Evolutionary conservation across 306 rosid species (phyloP).

Genomic region (Acacia crassicarpa): DNA sequence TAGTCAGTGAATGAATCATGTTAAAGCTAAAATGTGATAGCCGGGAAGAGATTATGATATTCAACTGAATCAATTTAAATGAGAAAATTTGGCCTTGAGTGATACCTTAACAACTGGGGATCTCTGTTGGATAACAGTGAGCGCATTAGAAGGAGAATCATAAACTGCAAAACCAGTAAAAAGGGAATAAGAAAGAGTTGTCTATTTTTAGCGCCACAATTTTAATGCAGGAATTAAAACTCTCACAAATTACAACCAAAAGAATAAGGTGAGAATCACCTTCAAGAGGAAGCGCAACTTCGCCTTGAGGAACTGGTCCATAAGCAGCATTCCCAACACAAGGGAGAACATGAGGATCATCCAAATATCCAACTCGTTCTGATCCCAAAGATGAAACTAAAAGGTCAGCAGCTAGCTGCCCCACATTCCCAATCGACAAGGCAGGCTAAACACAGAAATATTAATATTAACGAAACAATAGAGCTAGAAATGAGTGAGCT

Average conservation of each 20-base stretch:
- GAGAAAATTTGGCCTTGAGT: not conserved
- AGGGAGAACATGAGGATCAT: conserved; percentile 74
- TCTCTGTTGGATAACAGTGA: conserved; percentile 80
- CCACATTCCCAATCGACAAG: conserved; percentile 88
- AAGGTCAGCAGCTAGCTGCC: conserved; percentile 82
- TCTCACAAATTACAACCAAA: conserved; percentile 8
- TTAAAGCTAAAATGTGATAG: conserved; percentile 1
- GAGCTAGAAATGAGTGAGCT: not conserved
- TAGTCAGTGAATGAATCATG: not conserved
- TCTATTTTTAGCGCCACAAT: conserved; percentile 1
- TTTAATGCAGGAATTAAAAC: not conserved
- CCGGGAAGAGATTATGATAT: not conserved
- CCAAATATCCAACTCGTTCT: conserved; percentile 80
- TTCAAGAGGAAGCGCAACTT: conserved; percentile 88
- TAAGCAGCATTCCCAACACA: conserved; percentile 95
- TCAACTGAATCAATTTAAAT: not conserved
- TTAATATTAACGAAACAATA: not conserved
- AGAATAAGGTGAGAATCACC: conserved; percentile 45
- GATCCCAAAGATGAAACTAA: conserved; percentile 65
- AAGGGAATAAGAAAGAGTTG: not conserved
- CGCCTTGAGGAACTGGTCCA: conserved; percentile 76
- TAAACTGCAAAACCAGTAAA: conserved; percentile 55
- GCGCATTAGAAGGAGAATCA: conserved; percentile 62
- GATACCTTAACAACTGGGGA: conserved; percentile 76
- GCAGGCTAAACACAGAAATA: conserved; percentile 63